phyloP scores from a whole-genome alignment of 2,329 filamentous ascomycete species.

The Ustulina deusta region DNA sequence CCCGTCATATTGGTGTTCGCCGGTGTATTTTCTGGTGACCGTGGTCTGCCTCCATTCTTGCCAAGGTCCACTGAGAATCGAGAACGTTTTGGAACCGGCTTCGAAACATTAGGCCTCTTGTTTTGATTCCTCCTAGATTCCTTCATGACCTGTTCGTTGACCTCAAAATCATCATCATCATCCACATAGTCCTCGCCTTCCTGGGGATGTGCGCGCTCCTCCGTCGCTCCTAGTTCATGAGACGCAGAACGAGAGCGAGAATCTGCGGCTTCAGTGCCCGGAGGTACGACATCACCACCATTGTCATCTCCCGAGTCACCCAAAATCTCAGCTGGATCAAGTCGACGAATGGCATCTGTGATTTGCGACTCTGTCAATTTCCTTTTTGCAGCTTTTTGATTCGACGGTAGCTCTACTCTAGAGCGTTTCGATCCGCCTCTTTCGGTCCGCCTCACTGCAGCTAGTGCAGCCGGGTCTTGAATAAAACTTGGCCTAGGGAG shows the following conservation, averaged over 20 bases:
- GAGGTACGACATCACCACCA: slow-evolving; percentile 4
- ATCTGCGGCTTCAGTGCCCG: background rate
- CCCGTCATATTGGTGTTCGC: slow-evolving; percentile 31
- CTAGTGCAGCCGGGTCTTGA: slow-evolving; percentile 38
- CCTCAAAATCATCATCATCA: slow-evolving; percentile 42
- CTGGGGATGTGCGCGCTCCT: slow-evolving; percentile 11
- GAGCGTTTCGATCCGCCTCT: slow-evolving; percentile 1
- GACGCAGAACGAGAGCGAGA: slow-evolving; percentile 5
- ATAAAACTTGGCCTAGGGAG: slow-evolving; percentile 46
- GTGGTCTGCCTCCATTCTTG: slow-evolving; percentile 8
- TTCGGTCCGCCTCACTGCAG: slow-evolving; percentile 43
- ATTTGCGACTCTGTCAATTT: slow-evolving; percentile 34
- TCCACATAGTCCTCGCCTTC: slow-evolving; percentile 35
- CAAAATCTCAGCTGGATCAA: slow-evolving; percentile 41
- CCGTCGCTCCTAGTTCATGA: slow-evolving; percentile 14
- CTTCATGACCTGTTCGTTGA: slow-evolving; percentile 43
- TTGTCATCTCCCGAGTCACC: slow-evolving; percentile 17
- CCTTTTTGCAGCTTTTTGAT: slow-evolving; percentile 35
- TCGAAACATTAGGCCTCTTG: slow-evolving; percentile 15
- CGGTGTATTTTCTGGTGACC: slow-evolving; percentile 18
- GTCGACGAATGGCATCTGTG: slow-evolving; percentile 41
- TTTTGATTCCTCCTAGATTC: slow-evolving; percentile 36
- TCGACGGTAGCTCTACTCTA: slow-evolving; percentile 17
- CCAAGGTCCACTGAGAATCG: slow-evolving; percentile 31
- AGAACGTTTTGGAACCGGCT: slow-evolving; percentile 34